Evolutionary conservation across 2,329 filamentous ascomycete genomes (phyloP), one percentile per base, ranked within the genome.

Genomic region (Mycocentrospora acerina): DNA sequence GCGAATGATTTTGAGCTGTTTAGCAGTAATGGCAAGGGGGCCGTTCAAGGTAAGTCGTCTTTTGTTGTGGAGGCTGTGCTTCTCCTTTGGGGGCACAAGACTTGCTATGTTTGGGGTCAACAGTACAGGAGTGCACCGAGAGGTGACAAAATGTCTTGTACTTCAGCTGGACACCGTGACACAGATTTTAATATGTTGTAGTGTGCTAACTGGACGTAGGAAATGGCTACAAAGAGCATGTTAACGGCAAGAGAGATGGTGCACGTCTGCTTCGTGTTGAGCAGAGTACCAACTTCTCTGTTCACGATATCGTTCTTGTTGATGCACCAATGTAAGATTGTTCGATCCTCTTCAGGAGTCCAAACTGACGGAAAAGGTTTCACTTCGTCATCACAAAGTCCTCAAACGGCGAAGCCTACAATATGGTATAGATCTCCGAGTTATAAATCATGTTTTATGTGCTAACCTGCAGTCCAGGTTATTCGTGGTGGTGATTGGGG

Each of bases 1-100:
- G 66, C 68, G 7, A 67, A 60, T 36, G 75, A 79, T 50, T 77
- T 80, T 35, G 77, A 80, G 51, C 46, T 80, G 40, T 78, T 77
- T 57, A 77, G 73, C 28, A 73, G 70, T 28, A 78, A 69, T 4
- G 74, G 72, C 11, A 66, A 69, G 40, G 77, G 76, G 37, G 75
- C 76, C 14, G 64, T 79, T 18, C 77, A 79, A 55, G 76, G 57
- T 58, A 41, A 7, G 37, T 40, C 11, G 7, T 11, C n/a, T n/a
- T n/a, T n/a, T n/a, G n/a, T n/a, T n/a, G n/a, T n/a, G n/a, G n/a
- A n/a, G n/a, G n/a, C n/a, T n/a, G n/a, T n/a, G n/a, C n/a, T n/a
- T n/a, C n/a, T n/a, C n/a, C n/a, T n/a, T n/a, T n/a, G n/a, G n/a
- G n/a, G n/a, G n/a, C n/a, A n/a, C n/a, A n/a, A n/a, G n/a, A n/a